Conservation (phyloP, 352 stramenopile genomes). For the Phytopythium sindhum region DNA sequence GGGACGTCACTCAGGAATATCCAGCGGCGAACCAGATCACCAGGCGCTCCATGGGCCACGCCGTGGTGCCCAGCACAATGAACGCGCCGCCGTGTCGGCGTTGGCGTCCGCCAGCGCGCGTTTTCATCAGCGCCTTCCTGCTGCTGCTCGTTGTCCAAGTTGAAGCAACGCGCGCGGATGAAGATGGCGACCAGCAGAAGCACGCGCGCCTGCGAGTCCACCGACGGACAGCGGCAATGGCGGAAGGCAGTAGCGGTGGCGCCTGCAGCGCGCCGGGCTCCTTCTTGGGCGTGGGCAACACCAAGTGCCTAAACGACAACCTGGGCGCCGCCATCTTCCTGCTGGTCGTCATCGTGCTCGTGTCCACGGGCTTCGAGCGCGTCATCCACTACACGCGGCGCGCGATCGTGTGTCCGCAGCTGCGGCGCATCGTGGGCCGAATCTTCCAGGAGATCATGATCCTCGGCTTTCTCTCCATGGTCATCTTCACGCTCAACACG, state of each 20-base stretch:
- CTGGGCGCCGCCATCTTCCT: slow-evolving; percentile 71
- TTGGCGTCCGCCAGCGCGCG: background rate
- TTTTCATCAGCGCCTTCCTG: background rate
- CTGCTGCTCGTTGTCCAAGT: slow-evolving; percentile 1
- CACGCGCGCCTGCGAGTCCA: background rate
- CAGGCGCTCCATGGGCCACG: background rate
- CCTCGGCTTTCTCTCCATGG: slow-evolving; percentile 86
- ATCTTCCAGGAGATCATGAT: slow-evolving; percentile 89
- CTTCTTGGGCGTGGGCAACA: slow-evolving; percentile 83
- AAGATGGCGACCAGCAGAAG: background rate
- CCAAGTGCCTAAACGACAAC: slow-evolving; percentile 71
- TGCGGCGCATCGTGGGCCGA: slow-evolving; percentile 79
- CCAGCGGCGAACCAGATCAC: background rate
- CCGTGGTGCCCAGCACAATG: background rate
- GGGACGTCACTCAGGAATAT: background rate
- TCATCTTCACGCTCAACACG: slow-evolving; percentile 87
- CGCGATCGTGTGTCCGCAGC: slow-evolving; percentile 70
- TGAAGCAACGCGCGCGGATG: background rate
- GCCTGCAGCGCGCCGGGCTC: slow-evolving; percentile 14
- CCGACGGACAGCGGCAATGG: slow-evolving; percentile 1
- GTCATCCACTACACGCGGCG: slow-evolving; percentile 45
- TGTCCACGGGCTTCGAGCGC: slow-evolving; percentile 65
- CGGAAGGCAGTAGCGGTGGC: background rate
- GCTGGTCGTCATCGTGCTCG: slow-evolving; percentile 67
- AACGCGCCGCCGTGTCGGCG: background rate